Evolutionary conservation across 1,139 yeast genomes (phyloP), one percentile per base, ranked within the genome.

Genomic region (Candida frijolesensis): DNA sequence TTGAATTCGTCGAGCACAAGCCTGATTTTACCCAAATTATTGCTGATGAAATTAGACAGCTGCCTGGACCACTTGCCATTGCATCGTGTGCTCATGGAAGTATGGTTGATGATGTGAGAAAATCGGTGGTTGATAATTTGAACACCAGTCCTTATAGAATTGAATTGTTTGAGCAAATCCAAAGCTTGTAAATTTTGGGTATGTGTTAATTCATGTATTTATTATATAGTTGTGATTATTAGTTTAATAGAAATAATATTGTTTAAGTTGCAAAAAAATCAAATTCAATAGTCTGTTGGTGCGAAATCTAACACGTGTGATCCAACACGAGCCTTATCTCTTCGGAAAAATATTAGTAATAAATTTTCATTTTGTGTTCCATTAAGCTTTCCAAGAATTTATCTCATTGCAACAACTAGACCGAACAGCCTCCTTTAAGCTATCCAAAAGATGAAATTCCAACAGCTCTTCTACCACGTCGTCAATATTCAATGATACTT

Each of bases 51-150:
- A 65, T 80, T 30, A 46, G 58, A 41, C 56, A 63, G 41, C 48
- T 65, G 27, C 51, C 54, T 15, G 76, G 76, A 3, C 60, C 76
- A 4, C 58, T 71, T 52, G 78, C 74, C 0, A 60, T 74, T 53
- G 67, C 69, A 35, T 62, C 77, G 1, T 74, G 79, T 67, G 78
- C 78, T 33, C 79, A 74, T 57, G 69, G 69, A 12, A 55, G 70
- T 12, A 70, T 73, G 67, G 76, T 70, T 40, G 79, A 74, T 58
- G 73, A 65, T 14, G 59, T 69, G 45, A 70, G 79, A 66, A 63
- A 59, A 47, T 59, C 68, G 0, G 63, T 74, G 14, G 70, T 62
- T 25, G 60, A 66, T 46, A 65, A 67, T 55, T 63, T 75, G 53
- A 57, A 59, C 39, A 58, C 59, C 19, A 54, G 70, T 3, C 55